phyloP scores from a whole-genome alignment of 2,329 filamentous ascomycete species.

The Hypoxylon rubiginosum region DNA sequence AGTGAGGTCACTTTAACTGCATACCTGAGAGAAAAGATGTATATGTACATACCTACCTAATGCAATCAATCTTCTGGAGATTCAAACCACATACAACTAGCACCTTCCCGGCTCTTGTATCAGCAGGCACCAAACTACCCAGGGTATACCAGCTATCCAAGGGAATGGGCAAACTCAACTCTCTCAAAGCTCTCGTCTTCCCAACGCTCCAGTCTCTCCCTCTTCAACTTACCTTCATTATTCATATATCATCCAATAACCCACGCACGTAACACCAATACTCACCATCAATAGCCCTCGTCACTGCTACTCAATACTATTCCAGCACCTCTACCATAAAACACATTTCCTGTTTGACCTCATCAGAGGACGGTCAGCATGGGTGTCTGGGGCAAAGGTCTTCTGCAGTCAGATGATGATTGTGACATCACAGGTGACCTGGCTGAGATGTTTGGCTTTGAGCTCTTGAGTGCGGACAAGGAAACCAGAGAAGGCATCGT shows the following conservation, averaged over 20 bases:
- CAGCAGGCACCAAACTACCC: no score
- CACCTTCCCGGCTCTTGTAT: background rate
- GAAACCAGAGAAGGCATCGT: slow-evolving; percentile 11
- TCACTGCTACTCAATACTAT: background rate
- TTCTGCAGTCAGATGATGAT: slow-evolving; percentile 44
- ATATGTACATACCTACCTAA: background rate
- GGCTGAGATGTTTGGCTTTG: slow-evolving; percentile 29
- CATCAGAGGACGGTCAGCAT: slow-evolving; percentile 25
- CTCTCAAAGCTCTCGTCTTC: background rate
- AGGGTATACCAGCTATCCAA: no score
- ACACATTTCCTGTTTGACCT: background rate
- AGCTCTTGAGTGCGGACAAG: slow-evolving; percentile 8
- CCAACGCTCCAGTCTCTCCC: background rate
- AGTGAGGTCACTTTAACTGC: no score
- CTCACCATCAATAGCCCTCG: background rate
- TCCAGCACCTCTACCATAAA: background rate
- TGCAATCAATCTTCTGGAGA: background rate
- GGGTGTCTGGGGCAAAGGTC: slow-evolving; percentile 39
- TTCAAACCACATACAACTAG: background rate
- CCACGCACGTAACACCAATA: background rate
- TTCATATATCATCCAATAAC: background rate
- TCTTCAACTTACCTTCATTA: no score
- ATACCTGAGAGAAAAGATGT: no score
- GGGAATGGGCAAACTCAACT: background rate
- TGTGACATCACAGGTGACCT: slow-evolving; percentile 38